Conservation (phyloP, 345 rosid species). For the Linum tenue region DNA sequence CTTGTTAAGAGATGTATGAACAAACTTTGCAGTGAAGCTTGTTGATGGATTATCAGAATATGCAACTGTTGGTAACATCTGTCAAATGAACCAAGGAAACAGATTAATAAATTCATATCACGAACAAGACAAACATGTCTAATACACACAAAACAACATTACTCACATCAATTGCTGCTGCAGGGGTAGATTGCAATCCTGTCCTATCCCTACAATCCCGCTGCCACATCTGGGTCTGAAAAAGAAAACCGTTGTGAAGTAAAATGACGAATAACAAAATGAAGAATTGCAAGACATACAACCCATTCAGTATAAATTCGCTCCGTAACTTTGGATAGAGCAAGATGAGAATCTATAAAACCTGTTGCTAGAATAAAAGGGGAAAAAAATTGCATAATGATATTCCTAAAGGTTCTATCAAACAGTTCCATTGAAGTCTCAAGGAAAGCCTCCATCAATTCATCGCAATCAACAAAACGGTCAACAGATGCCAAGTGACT, state of each 20-base stretch:
- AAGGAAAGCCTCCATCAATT: neutral
- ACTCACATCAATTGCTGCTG: slow-evolving; percentile 86
- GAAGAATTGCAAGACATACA: neutral
- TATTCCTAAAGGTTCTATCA: neutral
- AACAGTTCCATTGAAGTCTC: neutral
- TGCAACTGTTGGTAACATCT: slow-evolving; percentile 84
- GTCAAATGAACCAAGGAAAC: slow-evolving; percentile 20
- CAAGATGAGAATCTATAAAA: neutral
- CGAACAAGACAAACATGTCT: neutral
- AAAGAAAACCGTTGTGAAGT: neutral
- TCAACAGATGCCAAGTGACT: slow-evolving; percentile 6
- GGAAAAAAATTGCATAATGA: neutral
- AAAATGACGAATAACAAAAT: slow-evolving; percentile 7
- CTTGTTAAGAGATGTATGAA: slow-evolving; percentile 89
- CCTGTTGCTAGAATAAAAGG: slow-evolving; percentile 1
- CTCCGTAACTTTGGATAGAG: neutral
- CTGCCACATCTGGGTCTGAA: slow-evolving; percentile 82
- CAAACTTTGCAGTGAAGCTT: slow-evolving; percentile 91
- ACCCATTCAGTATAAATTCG: too few relatives aligned
- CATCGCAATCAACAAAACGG: neutral
- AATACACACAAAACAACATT: slow-evolving; percentile 13
- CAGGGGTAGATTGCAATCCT: slow-evolving; percentile 70
- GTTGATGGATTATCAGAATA: slow-evolving; percentile 93
- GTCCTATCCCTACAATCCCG: slow-evolving; percentile 74
- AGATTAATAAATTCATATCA: neutral